Evolutionary conservation across 371 early-diverging fungal species (phyloP), one percentile per base, ranked within the genome.

Genomic region (Mucor irregularis): DNA sequence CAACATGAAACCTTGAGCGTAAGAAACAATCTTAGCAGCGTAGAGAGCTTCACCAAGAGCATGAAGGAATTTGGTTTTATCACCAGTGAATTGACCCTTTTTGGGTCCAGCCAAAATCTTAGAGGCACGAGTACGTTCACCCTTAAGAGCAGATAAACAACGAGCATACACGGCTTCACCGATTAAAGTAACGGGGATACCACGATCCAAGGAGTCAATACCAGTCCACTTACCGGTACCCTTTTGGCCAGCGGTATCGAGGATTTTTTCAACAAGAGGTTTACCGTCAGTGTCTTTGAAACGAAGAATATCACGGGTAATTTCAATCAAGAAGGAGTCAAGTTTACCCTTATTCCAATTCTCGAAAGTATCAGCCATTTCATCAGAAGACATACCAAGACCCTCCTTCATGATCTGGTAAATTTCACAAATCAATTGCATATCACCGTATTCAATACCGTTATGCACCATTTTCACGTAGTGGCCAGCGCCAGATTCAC

Each of bases 401-500:
- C 87, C 88, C 52, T 91, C 89, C 72, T 88, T 89, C 77, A 98
- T 73, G 64, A 97, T 78, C 49, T 91, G 87, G 82, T 97, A 99
- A 47, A 93, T 90, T 82, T 99, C 99, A 62, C 90, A 87, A 58
- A 99, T 92, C 75, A 99, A 85, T 76, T 96, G 97, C 99, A 99
- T 99, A 74, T 97, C 98, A 56, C 98, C 98, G 73, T 99, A 99
- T 74, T 99, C 99, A 72, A 99, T 99, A 70, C 99, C 99, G 81
- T 99, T 99, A 87, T 99, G 99, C 39, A 99, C 98, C 96, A 98
- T 99, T 86, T 99, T 99, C 69, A 99, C 99, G 75, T 96, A 98
- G 83, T 99, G 99, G 28, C 99, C 99, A 24, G 98, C 90, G 37
- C 99, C 99, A 46, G 90, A 88, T 58, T 92, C 92, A 56, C 99